A percentile compares a stretch with the other conserved stretches of the same genome.
These are phyloP conservation scores for Penicillium hesseltinei DNA, from an alignment of 2,329 filamentous ascomycete species.

Conservation along the genomic window DNA sequence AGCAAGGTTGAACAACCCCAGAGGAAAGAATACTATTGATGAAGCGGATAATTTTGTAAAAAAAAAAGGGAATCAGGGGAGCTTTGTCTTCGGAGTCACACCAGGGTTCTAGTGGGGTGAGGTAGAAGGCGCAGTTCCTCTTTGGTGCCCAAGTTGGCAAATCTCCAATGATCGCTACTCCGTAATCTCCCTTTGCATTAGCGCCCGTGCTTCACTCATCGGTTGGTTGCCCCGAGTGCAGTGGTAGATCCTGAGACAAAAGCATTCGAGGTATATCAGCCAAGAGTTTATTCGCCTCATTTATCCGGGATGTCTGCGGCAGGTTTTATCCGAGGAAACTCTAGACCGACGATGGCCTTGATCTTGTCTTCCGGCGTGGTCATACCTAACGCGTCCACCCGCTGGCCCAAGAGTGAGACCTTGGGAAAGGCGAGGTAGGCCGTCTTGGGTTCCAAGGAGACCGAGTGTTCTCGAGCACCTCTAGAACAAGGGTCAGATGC, in stretches of 20 bases:
- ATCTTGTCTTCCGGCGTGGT: no score
- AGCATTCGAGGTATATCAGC: background rate
- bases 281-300: background rate
- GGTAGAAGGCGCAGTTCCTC: slow-evolving; percentile 1
- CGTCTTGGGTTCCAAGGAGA: no score
- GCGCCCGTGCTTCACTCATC: background rate
- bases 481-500: no score
- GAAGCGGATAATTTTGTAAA: no score
- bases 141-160: background rate
- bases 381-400: no score
- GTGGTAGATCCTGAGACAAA: background rate
- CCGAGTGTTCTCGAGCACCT: no score
- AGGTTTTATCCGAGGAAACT: no score
- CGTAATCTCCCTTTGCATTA: background rate
- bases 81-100: background rate
- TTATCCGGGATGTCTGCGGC: no score
- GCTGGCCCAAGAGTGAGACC: no score
- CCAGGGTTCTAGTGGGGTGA: background rate
- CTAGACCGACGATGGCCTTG: no score
- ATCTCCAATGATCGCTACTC: background rate
- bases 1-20: background rate
- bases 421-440: no score
- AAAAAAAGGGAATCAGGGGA: background rate
- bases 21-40: background rate
- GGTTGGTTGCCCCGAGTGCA: background rate